Evolutionary conservation across 139 green algal genomes (phyloP), one percentile per base, ranked within the genome.

Genomic region (Bryopsis sp.): DNA sequence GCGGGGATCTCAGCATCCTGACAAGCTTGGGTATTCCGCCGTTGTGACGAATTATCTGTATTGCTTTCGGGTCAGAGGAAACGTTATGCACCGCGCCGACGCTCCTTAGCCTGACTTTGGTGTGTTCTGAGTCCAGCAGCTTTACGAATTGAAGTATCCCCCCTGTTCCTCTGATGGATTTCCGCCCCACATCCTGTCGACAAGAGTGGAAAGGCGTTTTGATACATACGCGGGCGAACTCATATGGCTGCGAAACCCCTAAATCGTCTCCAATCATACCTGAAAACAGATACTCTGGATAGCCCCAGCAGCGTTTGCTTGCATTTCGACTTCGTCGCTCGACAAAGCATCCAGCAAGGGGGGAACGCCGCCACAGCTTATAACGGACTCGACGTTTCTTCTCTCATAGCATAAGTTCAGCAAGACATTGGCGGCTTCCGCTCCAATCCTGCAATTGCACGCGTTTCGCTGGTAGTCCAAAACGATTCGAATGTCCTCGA

Each of bases 1-100:
- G 2, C 19, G 33, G 7, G 31, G 29, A 11, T 2, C 3, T 29
- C 32, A 93, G 82, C 48, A 88, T 73, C 11, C 43, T 24, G 6
- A 87, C 78, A 7, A 93, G 68, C 35, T 48, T 47, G 2, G 81
- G 75, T 19, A 93, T 82, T 58, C 81, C 86, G 37, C 57, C 78
- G 15, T 75, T 35, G 47, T 57, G 50, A 8, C 87, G 81, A 36
- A 91, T 86, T 35, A 74, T 64, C 3, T 74, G 57, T 26, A 91
- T 88, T 32, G 81, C 75, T 1, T 84, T 77, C 1, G 78, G 63
- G 35, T 86, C 75, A 34, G 74, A 84, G 26, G 78, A 89, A 31
- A 92, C 68, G 74, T 94, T 94, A 78, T 92, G 86, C 1, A 94
- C 59, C 0, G 87, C 84, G 2, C 86, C 87, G 8, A 79, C 82